A percentile compares a stretch with the other conserved stretches of the same genome.
Conservation (phyloP, 345 rosid species). For the Cardamine occulta region DNA sequence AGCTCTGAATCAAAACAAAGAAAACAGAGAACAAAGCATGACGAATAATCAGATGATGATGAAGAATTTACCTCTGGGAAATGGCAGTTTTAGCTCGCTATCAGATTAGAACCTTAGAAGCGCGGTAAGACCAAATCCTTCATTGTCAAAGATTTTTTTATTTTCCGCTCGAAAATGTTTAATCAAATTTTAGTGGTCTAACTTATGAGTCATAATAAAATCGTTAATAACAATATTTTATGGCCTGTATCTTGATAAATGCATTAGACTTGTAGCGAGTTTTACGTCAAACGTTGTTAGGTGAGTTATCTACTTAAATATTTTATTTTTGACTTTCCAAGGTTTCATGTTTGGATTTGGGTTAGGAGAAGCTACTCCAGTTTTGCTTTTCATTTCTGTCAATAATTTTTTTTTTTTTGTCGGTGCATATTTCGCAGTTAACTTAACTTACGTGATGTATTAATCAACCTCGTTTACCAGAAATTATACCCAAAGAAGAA, state of each 20-base stretch:
- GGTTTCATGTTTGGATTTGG: not conserved
- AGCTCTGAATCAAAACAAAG: conserved; percentile 9
- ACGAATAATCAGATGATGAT: not conserved
- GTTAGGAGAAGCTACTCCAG: conserved; percentile 15
- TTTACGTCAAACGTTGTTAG: conserved; percentile 39
- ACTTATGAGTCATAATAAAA: not conserved
- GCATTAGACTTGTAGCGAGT: not conserved
- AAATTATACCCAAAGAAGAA: not conserved
- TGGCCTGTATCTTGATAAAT: conserved; percentile 5
- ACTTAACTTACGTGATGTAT: conserved; percentile 1
- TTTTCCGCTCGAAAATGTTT: not conserved
- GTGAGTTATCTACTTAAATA: conserved; percentile 13
- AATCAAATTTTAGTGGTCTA: not conserved
- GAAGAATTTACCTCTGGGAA: not conserved
- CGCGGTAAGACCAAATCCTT: conserved; percentile 28
- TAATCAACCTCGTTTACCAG: not conserved
- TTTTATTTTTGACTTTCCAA: conserved; percentile 17
- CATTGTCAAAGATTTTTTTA: conserved; percentile 2
- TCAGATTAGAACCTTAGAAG: conserved; percentile 2
- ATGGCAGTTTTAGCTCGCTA: not conserved
- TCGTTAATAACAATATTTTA: not conserved
- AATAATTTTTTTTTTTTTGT: not conserved
- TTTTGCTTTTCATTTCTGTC: not conserved
- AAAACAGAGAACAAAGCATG: not conserved
- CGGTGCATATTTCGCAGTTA: not conserved